These are phyloP conservation scores for Helenozyma baotianmanensis DNA, from an alignment of 805 yeast species.

Conservation along the genomic window DNA sequence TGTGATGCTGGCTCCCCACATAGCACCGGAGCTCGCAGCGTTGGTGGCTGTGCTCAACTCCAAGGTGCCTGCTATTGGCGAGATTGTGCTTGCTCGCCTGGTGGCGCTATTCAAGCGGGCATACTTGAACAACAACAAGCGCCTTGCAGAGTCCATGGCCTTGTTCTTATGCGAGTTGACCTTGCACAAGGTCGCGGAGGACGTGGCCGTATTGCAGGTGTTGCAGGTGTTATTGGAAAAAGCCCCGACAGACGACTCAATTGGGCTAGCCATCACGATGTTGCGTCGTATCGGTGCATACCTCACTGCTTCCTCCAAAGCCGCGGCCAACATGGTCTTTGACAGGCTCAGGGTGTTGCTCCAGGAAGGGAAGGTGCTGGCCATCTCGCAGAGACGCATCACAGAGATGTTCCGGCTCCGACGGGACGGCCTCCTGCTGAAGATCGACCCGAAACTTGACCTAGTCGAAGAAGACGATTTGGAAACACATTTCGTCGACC, in stretches of 20 bases:
- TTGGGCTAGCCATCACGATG: conserved; percentile 50
- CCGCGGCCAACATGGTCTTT: conserved; percentile 47
- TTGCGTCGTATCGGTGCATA: conserved; percentile 50
- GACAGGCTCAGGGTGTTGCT: conserved; percentile 59
- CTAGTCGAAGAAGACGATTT: conserved; percentile 62
- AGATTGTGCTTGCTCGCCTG: conserved; percentile 47
- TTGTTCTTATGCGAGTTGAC: conserved; percentile 58
- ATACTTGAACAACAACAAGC: conserved; percentile 27
- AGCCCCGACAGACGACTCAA: conserved; percentile 48
- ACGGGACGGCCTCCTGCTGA: conserved; percentile 16
- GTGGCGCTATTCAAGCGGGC: conserved; percentile 55
- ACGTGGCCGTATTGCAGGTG: conserved; percentile 29
- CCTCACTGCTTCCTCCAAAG: conserved; percentile 38
- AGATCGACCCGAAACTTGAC: conserved; percentile 47
- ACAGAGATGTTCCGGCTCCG: conserved; percentile 8
- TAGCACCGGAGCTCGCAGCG: conserved; percentile 50
- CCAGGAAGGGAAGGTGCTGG: conserved; percentile 42
- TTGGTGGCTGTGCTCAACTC: conserved; percentile 58
- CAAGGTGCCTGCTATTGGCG: conserved; percentile 66
- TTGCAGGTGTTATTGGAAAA: conserved; percentile 33
- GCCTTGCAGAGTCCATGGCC: conserved; percentile 38
- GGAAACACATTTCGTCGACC: conserved; percentile 48
- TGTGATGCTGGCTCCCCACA: conserved; percentile 38
- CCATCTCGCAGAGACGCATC: conserved; percentile 5
- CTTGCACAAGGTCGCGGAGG: conserved; percentile 51